These are phyloP conservation scores for Penicillium diatomitis DNA, from an alignment of 495 filamentous ascomycete genomes.

Conservation along the genomic window DNA sequence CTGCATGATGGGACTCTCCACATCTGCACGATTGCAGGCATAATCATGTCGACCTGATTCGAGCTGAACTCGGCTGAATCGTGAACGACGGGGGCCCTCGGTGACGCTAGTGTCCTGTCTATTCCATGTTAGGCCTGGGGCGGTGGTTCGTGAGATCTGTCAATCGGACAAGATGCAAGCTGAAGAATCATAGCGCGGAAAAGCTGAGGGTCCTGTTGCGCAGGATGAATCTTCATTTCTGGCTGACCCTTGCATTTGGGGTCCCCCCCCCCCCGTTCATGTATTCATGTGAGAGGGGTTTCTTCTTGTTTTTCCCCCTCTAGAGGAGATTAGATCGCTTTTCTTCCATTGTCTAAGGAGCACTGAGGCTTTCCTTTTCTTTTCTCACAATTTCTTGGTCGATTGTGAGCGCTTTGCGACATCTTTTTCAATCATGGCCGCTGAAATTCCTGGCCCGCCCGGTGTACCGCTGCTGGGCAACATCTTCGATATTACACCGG, in stretches of 20 bases:
- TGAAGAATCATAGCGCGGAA: conserved; percentile 14
- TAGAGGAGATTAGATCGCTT: too few species aligned
- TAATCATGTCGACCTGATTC: conserved; percentile 21
- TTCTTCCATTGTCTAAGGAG: too few species aligned
- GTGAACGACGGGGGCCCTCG: conserved; percentile 18
- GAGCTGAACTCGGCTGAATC: conserved; percentile 16
- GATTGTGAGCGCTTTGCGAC: too few species aligned
- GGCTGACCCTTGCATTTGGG: conserved; percentile 5
- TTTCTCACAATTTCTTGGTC: too few species aligned
- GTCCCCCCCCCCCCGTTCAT: conserved; percentile 4
- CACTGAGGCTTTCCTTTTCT: too few species aligned
- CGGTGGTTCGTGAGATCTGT: conserved; percentile 10
- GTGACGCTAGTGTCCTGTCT: conserved; percentile 6
- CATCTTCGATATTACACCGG: conserved; percentile 51
- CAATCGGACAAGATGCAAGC: conserved; percentile 13
- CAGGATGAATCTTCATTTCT: conserved; percentile 4
- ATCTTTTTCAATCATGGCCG: conserved; percentile 23
- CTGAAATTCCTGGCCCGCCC: conserved; percentile 53
- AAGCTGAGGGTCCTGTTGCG: conserved; percentile 3
- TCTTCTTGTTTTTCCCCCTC: background rate
- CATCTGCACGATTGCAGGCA: conserved; percentile 27
- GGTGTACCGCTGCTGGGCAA: conserved; percentile 63
- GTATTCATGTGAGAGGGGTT: too few species aligned
- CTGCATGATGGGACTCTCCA: conserved; percentile 17
- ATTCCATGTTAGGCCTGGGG: conserved; percentile 7